A percentile compares a stretch with the other conserved stretches of the same genome.
Evolutionary conservation across 352 stramenopile genomes (phyloP).

Genomic region (Globisporangium yorkense): DNA sequence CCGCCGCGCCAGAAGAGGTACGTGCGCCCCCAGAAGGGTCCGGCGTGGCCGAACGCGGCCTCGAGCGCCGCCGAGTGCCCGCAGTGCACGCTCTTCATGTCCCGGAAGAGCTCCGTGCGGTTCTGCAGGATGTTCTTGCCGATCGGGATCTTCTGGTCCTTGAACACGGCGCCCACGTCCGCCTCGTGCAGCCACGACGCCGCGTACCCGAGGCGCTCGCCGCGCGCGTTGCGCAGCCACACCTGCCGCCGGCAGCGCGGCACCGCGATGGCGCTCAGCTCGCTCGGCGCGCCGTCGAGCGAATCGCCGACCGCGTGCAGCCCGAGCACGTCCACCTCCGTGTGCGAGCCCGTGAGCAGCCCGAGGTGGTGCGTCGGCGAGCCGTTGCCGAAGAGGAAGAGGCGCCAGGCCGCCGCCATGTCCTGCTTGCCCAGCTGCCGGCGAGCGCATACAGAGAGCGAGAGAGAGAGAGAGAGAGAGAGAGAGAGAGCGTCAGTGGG

Average conservation of each 20-base stretch:
- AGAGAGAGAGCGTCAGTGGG: not conserved
- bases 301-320: constrained; percentile 39
- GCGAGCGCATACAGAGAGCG: not conserved
- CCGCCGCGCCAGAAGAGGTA: constrained; percentile 85
- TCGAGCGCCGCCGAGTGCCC: constrained; percentile 50
- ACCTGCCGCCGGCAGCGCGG: constrained; percentile 72
- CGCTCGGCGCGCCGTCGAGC: constrained; percentile 32
- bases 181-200: constrained; percentile 63
- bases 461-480: not conserved
- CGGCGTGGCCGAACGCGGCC: constrained; percentile 49
- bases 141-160: constrained; percentile 78
- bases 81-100: constrained; percentile 81
- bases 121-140: constrained; percentile 78
- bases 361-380: constrained; percentile 79
- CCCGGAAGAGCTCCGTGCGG: constrained; percentile 80
- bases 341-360: constrained; percentile 62
- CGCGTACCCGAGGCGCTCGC: constrained; percentile 78
- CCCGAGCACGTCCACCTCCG: constrained; percentile 75
- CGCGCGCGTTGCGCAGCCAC: constrained; percentile 62
- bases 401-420: constrained; percentile 65
- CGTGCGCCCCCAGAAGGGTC: constrained; percentile 79
- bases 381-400: constrained; percentile 83
- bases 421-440: constrained; percentile 40
- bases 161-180: constrained; percentile 70
- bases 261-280: constrained; percentile 40